Base-by-base conservation (phyloP, 768 basidiomycete genomes). In the Leucocoprinus sp. region DNA sequence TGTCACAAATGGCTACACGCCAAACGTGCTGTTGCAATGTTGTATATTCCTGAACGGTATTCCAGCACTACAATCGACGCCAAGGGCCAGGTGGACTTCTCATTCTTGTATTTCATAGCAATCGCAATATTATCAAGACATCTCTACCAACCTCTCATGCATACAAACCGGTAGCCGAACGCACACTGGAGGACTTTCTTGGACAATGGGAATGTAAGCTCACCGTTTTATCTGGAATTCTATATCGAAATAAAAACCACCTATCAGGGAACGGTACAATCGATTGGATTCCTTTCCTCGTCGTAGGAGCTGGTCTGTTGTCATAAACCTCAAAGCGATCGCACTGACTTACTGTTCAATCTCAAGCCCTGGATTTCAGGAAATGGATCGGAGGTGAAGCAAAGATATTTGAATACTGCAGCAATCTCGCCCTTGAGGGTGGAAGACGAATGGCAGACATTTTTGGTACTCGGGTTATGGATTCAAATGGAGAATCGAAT, bases 1-100 rank as follows among this genome's bases (percentile, higher is more conserved):
- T 84, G 82, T 52, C 84, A 92, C 62, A 92, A 93, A 61, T 93
- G 91, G 89, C 64, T 91, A 1, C 80, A 71, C 53, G 70, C 76
- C 2, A 82, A 86, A 58, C 72, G 89, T 4, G 67, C 76, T 1
- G 78, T 72, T 36, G 79, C 85, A 0, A 66, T 83, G 14, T 64
- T 93, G 12, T 93, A 92, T 57, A 84, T 87, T 4, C 84, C 88
- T 0, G 70, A 62, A 48, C 58, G 72, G 73, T 70, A 34, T 48
- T 9, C 5, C 19, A 14, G n/a, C n/a, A 5, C 21, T 9, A 22
- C 18, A 5, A 9, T 39, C 14, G 12, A 22, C 21, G 22, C 12
- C 2, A 14, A 23, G 6, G 9, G 9, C 23, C 2, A 9, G n/a
- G 3, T n/a, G 14, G 35, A 7, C 19, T 8, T n/a, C 33, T 46